Evolutionary conservation across 139 green algal species (phyloP), one percentile per base, ranked within the genome.

Genomic region (Coelastrella sp.): DNA sequence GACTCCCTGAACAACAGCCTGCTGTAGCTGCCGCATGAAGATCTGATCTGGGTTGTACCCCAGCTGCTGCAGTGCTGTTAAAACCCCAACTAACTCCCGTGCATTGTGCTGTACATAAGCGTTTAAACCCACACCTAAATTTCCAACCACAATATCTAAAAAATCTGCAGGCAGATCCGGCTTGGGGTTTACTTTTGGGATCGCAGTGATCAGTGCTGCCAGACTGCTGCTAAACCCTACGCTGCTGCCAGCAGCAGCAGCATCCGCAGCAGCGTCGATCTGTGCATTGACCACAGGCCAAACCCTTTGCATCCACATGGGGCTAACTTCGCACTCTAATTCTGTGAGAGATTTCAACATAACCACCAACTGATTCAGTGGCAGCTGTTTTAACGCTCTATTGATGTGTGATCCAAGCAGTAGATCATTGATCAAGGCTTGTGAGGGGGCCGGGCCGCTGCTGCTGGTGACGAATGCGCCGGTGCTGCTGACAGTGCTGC

Each of bases 361-460:
- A 73, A 88, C 82, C 19, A 64, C 82, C 19, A 88, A 11, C 82
- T 88, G 82, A 64, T 22, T 64, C 82, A 88, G 19, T 17, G 82
- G 82, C 4, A 88, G 32, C 65, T 78, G 23, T 11, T 73, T 73
- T 58, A 88, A 23, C 5, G 82, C 82, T 57, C 82, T 61, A 54
- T 64, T 88, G 32, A 14, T 88, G 65, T 88, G 65, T 19, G 64
- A 79, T n/a, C 64, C 82, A 47, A 88, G 59, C 65, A 88, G 59
- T 59, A 88, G 32, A 10, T 78, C 65, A 64, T 88, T 73, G 5
- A 88, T 78, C 23, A 88, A 56, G 5, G 64, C 19, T 59, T 88
- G 82, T 7, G 80, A 74, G n/a, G 8, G n/a, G 5, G 16, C n/a
- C 4, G 60, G n/a, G 19, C 56, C 7, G 5, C 61, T 88, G 81